Base-by-base conservation (phyloP, 202 grass and related monocot genomes). In the Setaria viridis region DNA sequence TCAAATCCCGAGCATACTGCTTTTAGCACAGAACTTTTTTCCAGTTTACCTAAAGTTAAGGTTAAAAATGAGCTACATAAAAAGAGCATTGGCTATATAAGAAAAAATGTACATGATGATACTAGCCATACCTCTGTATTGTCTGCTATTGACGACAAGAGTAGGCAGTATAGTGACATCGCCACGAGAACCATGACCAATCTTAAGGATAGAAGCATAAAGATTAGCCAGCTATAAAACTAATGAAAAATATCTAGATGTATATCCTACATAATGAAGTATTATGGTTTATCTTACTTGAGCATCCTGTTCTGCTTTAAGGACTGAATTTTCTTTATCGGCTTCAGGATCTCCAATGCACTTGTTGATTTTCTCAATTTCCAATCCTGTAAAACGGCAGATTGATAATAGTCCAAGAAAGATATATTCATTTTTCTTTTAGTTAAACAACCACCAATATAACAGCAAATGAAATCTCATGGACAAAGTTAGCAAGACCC, bases 121-220 rank as follows among this genome's bases (percentile, higher is more conserved):
- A 67, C 9, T 53, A 39, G 19, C 46, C 57, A 47, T 15, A 97
- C 94, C 94, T 92, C 94, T 91, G 72, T 97, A 97, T 56, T 97
- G 94, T 82, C 89, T 88, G 80, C 94, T 92, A 68, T 97, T 97
- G 41, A 97, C 87, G 19, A 97, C 85, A 87, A 97, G 88, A n/a
- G 94, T 97, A 25, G 94, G 94, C 45, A 97, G 80, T 88, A 97
- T 97, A 51, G 94, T 97, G 41, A 97, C 94, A 90, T 97, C 94
- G 25, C 94, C 91, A 50, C 91, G 89, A 77, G 89, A 66, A 86
- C 80, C 94, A 90, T 82, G 83, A 25, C 94, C 94, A 77, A 97
- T 89, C 94, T 97, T 70, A 85, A 85, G 14, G 57, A 62, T 25
- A 69, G 62, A 76, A 17, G 19, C 6, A 48, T 30, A 77, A 68